Evolutionary conservation across 768 basidiomycete genomes (phyloP), one percentile per base, ranked within the genome.

Genomic region (Dacryopinax primogenitus): DNA sequence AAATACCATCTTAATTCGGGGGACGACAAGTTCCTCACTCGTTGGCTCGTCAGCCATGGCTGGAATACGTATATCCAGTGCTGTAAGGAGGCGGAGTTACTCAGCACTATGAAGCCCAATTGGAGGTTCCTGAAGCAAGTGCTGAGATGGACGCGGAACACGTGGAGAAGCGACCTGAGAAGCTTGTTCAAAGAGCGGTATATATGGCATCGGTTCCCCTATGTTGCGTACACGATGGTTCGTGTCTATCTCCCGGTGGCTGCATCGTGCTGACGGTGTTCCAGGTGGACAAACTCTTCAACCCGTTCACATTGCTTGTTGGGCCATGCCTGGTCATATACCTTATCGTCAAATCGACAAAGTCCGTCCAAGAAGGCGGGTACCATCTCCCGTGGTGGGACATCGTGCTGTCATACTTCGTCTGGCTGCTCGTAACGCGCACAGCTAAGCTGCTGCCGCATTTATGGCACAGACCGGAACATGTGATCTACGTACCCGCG

Each of bases 51-150:
- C 66, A 86, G 84, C 72, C 92, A 94, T 71, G 91, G 92, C 16
- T 95, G 93, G 92, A 87, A 81, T 74, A 94, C 91, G n/a, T 93
- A 91, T 73, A 89, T 94, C 33, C 90, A 92, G 73, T 84, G 83
- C 73, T 92, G 88, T 78, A 84, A 82, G 73, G 88, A 90, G 76
- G 87, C 69, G 16, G 92, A 94, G 76, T 78, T 94, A 15, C 77
- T 92, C 67, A 88, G 86, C 73, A 94, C 92, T 63, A 97, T 94
- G 92, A 95, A 95, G 76, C 91, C 91, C 30, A 90, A 95, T 76
- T 95, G 92, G 92, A 81, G 90, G 63, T 95, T 95, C 78, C 77
- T 94, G 75, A 92, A 93, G 77, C 93, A 95, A 74, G 92, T 94
- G 13, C 76, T 95, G 63, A 78, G 92, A 68, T 94, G 92, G 92